Base-by-base conservation (phyloP, 345 rosid species). In the Laguncularia racemosa region DNA sequence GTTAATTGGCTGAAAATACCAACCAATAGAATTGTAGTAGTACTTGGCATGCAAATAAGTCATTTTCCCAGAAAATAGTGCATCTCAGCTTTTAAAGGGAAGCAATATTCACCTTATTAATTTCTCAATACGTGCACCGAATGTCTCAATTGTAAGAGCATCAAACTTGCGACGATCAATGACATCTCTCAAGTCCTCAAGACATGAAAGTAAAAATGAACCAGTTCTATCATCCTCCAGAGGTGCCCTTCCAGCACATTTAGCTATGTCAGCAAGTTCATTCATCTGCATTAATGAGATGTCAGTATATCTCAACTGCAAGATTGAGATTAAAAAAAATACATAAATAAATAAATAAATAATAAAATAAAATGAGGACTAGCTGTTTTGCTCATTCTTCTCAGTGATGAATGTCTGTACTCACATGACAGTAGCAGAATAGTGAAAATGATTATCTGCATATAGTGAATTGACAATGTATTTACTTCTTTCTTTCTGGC, bases 241-340 rank as follows among this genome's bases (percentile, higher is more conserved):
- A 54, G 89, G 90, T 13, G 81, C 79, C 75, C 70, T 85, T 70
- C 92, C 97, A 43, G 79, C 95, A 79, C 93, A 85, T 78, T 80
- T 89, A 63, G 99, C 97, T 68, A 95, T 85, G 77, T 95, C 97
- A 46, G 90, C 97, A 75, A 95, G 97, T 68, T 95, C 99, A 77
- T 60, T 82, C 84, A 95, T 86, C 99, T 95, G 90, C 81, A 56
- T 57, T 51, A 71, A 26, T 12, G 44, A 43, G 11, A 70, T 65
- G 54, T 53, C 74, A 62, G 57, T 67, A 67, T 21, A 63, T 64
- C 21, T 45, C 33, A 48, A 57, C 46, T 50, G 18, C 16, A 47
- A 47, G 6, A 3, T 47, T 47, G 50, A 14, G 18, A 14, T 14
- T 16, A 23, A 23, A 23, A 18, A n/a, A n/a, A n/a, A n/a, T n/a